phyloP scores from a whole-genome alignment of 2,329 filamentous ascomycete species.

The Orbilia javanica region DNA sequence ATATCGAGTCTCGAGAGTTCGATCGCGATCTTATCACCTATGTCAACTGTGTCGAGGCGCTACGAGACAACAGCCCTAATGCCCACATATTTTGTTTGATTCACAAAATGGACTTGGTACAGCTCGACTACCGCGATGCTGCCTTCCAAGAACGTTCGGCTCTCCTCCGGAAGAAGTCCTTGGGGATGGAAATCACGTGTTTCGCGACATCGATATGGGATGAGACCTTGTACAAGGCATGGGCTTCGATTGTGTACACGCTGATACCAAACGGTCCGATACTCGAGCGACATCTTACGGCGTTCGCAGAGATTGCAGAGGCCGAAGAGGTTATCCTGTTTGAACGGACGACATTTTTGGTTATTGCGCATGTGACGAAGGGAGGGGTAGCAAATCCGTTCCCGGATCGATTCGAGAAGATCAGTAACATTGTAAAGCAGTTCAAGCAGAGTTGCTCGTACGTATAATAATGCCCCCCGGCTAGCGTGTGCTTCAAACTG shows the following conservation, averaged over 20 bases:
- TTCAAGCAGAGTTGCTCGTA: conserved; percentile 84
- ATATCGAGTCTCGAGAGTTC: conserved; percentile 95
- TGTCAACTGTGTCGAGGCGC: conserved; percentile 86
- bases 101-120: conserved; percentile 98
- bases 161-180: conserved; percentile 67
- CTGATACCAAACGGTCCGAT: conserved; percentile 91
- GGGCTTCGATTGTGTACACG: conserved; percentile 97
- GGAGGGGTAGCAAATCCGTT: conserved; percentile 85
- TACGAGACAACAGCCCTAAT: conserved; percentile 83
- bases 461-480: conserved; percentile 64
- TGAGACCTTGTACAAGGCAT: conserved; percentile 96
- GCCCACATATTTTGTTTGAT: conserved; percentile 94
- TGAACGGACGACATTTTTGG: conserved; percentile 94
- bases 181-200: conserved; percentile 77
- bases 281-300: conserved; percentile 86
- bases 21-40: conserved; percentile 94
- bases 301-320: conserved; percentile 85
- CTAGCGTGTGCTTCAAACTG: conserved; percentile 66
- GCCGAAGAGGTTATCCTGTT: conserved; percentile 95
- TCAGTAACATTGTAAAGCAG: conserved; percentile 97
- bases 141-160: conserved; percentile 81
- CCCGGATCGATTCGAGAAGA: conserved; percentile 90
- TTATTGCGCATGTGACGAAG: conserved; percentile 91
- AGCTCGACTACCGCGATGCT: conserved; percentile 79
- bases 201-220: conserved; percentile 99